Evolutionary conservation across 2,329 filamentous ascomycete genomes (phyloP).

Genomic region (Aspergillus sp.): DNA sequence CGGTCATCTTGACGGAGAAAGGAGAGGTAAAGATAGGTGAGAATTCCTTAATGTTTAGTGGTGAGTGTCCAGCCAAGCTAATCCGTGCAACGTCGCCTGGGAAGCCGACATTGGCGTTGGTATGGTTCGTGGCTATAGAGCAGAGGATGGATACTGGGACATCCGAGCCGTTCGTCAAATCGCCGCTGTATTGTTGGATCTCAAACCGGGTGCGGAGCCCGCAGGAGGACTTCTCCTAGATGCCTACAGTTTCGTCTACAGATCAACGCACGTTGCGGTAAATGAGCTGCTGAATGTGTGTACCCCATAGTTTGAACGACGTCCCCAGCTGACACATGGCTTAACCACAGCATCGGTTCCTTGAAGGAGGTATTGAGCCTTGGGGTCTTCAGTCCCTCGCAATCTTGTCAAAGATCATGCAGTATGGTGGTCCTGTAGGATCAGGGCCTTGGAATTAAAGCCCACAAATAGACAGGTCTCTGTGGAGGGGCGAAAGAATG

Average conservation of each 20-base stretch:
- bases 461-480: no score
- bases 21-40: slow-evolving; percentile 1
- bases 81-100: not conserved
- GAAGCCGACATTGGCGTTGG: slow-evolving; percentile 1
- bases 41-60: not conserved
- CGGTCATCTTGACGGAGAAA: not conserved
- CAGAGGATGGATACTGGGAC: not conserved
- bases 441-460: no score
- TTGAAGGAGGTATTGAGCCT: not conserved
- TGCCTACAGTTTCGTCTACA: not conserved
- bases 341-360: not conserved
- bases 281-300: not conserved
- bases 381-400: not conserved
- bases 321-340: not conserved
- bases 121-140: not conserved
- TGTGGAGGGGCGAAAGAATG: no score
- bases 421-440: no score
- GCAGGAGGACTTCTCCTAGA: not conserved
- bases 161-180: not conserved
- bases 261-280: not conserved
- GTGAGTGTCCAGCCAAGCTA: not conserved
- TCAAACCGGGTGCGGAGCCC: not conserved
- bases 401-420: not conserved
- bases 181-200: not conserved
- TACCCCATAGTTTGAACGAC: not conserved